Base-by-base conservation (phyloP, 2,329 filamentous ascomycete genomes). In the Erysiphe pulchra region DNA sequence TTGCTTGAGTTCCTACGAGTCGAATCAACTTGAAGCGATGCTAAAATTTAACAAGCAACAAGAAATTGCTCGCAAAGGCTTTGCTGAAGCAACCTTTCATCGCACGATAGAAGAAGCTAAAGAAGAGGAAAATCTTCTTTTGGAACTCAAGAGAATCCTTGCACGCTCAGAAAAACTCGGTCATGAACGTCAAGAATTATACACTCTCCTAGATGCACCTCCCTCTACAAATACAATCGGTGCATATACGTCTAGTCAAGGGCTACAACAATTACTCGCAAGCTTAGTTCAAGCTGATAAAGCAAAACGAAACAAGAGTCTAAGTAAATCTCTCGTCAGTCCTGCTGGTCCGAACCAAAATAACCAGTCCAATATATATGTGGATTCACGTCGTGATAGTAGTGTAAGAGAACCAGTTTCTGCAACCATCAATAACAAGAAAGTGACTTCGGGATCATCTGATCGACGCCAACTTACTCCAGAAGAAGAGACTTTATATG, bases 81-180 rank as follows among this genome's bases (percentile, higher is more conserved):
- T 93, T 55, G 87, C 85, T 3, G 72, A 80, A 50, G 75, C 79
- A 44, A 74, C 86, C 42, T 70, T 95, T 51, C 74, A 77, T 42
- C 74, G 90, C 37, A 80, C 78, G 9, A 77, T 77, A 50, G 84
- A 93, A 50, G 87, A 98, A 61, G 81, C 87, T 24, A 77, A 82
- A 50, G 90, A 98, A 60, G 90, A 98, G 62, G 81, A 92, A 54
- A 79, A 83, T 32, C 65, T 98, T 2, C 70, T 98, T 16, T 71
- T 87, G 48, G 90, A 98, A 58, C 73, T 98, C 46, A 85, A 92
- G 56, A 79, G 90, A 48, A 95, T 98, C 52, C 73, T 92, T 56
- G 77, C 81, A 50, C 77, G 85, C 49, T 82, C 86, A 51, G 81
- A 90, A 53, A 77, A 75, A 47, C 79, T 95, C 57, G 83, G 92